Evolutionary conservation across 345 rosid species (phyloP).

Genomic region (Populus deltoides): DNA sequence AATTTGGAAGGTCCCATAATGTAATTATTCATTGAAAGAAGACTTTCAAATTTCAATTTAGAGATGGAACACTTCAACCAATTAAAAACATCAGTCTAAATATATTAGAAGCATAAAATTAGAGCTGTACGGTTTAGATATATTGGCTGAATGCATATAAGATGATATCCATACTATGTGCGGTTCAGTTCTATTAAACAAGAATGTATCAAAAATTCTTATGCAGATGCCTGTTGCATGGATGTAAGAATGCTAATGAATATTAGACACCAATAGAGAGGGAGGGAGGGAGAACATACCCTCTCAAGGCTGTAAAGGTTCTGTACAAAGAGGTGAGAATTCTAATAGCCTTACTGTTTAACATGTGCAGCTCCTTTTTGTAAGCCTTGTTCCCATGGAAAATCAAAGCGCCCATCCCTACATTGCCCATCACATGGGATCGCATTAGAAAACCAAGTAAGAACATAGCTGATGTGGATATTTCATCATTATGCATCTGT

Average conservation of each 20-base stretch:
- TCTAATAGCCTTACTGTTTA: neutral
- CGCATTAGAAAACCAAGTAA: slow-evolving; percentile 3
- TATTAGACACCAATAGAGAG: neutral
- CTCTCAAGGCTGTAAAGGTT: neutral
- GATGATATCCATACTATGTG: neutral
- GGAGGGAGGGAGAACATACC: slow-evolving; percentile 4
- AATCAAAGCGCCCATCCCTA: neutral
- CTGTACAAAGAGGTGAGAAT: neutral
- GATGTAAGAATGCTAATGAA: neutral
- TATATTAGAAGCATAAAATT: too few species aligned
- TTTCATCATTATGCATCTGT: slow-evolving; percentile 7
- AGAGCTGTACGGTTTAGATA: too few species aligned
- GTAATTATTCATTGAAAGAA: too few species aligned
- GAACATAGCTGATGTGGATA: neutral
- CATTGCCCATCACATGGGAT: slow-evolving; percentile 11
- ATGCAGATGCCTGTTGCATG: neutral
- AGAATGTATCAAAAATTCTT: neutral
- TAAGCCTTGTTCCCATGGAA: slow-evolving; percentile 5
- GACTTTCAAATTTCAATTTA: too few species aligned
- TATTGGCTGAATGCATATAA: neutral
- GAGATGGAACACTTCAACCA: too few species aligned
- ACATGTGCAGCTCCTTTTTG: slow-evolving; percentile 8
- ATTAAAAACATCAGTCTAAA: too few species aligned
- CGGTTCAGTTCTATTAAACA: neutral
- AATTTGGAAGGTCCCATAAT: too few species aligned